Evolutionary conservation across 2,329 filamentous ascomycete species (phyloP), one percentile per base, ranked within the genome.

Genomic region (Ophiostoma perfectum): DNA sequence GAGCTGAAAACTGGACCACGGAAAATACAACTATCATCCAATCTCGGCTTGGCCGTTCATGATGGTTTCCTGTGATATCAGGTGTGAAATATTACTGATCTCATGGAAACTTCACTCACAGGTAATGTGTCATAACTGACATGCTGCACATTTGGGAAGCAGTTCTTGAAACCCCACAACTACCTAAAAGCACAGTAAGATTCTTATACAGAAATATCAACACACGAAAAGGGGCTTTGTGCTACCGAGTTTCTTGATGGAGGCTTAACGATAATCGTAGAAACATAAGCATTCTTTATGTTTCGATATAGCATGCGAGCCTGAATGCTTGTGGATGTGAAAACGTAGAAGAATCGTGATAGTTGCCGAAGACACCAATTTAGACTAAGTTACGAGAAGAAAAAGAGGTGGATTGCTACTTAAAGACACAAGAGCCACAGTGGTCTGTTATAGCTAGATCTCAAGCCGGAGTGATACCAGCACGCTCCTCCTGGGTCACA

Each of bases 401-500:
- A 27, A 27, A 27, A 27, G 27, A 27, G 27, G 27, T 27, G 2
- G 27, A 27, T 27, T 27, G 27, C 27, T 27, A 27, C 27, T 27
- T 27, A 27, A 27, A 27, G 27, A 27, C 27, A 27, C 27, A 27
- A 27, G 27, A 27, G 27, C 27, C 1, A 27, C 27, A 27, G 27
- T 27, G 27, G 27, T 2, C 27, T 27, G 27, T 27, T 27, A 27
- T 27, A 27, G 27, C 27, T 27, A 27, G 27, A 27, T 27, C 27
- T 27, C n/a, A 63, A 42, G 60, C 60, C 39, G 60, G 7, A 18
- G 16, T 27, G n/a, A 63, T 12, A 8, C 18, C 39, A 42, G 16
- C 60, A 41, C 70, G 69, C 71, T 74, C 65, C 12, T 38, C 4
- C 18, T 66, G 70, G 27, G 70, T 70, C n/a, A 72, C 68, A 8